Evolutionary conservation across 1,284 basidiomycete species (phyloP).

Genomic region (Rhodotorula sp.): DNA sequence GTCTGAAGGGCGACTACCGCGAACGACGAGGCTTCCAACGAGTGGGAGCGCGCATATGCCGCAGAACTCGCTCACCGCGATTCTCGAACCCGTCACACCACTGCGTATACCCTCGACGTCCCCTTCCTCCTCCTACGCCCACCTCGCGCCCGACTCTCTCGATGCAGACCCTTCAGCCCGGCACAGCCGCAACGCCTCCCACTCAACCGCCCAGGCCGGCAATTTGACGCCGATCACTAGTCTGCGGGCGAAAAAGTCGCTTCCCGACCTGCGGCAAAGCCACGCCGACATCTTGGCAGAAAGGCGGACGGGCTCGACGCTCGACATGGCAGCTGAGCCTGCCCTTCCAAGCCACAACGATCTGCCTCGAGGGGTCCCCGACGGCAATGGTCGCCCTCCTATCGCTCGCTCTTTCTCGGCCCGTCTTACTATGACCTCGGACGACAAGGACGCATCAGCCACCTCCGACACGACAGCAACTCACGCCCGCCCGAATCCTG

Average conservation of each 20-base stretch:
- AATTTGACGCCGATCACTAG: background rate
- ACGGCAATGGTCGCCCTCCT: background rate
- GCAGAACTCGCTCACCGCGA: constrained; percentile 3
- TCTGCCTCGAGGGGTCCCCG: constrained; percentile 3
- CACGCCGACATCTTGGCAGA: constrained; percentile 50
- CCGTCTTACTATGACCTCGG: background rate
- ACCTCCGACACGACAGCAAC: background rate
- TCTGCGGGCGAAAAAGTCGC: constrained; percentile 66
- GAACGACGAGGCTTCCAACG: constrained; percentile 17
- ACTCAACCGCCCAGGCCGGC: constrained; percentile 47
- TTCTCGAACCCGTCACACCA: background rate
- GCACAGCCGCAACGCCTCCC: constrained; percentile 63
- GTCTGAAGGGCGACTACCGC: background rate
- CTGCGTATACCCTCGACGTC: constrained; percentile 56
- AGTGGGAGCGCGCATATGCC: constrained; percentile 8
- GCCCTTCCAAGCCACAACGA: constrained; percentile 2
- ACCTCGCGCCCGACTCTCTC: background rate
- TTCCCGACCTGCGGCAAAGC: constrained; percentile 75
- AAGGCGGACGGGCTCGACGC: constrained; percentile 22
- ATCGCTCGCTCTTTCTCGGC: constrained; percentile 2
- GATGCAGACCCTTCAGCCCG: constrained; percentile 44
- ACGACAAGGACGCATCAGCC: background rate
- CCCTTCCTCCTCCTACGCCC: background rate
- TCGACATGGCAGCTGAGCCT: constrained; percentile 6
- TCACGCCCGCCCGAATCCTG: background rate